Evolutionary conservation across 805 yeast genomes (phyloP).

Genomic region (Jamesozyma hellenica): DNA sequence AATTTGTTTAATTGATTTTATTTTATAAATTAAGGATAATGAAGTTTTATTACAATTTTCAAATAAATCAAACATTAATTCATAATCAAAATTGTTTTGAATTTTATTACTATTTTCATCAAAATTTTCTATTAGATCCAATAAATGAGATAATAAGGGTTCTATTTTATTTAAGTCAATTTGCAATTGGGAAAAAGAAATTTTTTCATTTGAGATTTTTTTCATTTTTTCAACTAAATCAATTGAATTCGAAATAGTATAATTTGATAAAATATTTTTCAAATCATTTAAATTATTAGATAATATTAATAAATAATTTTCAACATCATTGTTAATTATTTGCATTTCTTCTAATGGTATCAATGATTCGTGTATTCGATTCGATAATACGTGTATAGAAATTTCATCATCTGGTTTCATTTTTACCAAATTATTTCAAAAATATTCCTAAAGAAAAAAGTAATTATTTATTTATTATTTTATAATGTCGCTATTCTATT

Average conservation of each 20-base stretch:
- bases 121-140: conserved; percentile 29
- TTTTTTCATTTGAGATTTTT: not conserved
- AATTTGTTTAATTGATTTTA: conserved; percentile 24
- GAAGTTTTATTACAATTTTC: conserved; percentile 28
- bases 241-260: not conserved
- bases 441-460: too few species aligned
- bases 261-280: not conserved
- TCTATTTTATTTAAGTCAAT: conserved; percentile 30
- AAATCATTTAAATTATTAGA: not conserved
- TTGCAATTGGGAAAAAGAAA: conserved; percentile 9
- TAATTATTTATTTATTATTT: too few species aligned
- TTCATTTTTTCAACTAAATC: conserved; percentile 2
- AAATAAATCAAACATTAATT: conserved; percentile 22
- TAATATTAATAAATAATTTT: not conserved
- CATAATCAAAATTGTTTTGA: conserved; percentile 1
- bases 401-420: not conserved
- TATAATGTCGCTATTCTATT: too few species aligned
- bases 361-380: not conserved
- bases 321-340: not conserved
- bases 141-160: conserved; percentile 26
- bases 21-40: conserved; percentile 19
- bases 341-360: not conserved
- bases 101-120: not conserved
- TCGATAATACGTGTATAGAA: too few species aligned
- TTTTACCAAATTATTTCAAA: not conserved